Evolutionary conservation across 2,329 filamentous ascomycete species (phyloP).

Genomic region (Epichloe scottii): DNA sequence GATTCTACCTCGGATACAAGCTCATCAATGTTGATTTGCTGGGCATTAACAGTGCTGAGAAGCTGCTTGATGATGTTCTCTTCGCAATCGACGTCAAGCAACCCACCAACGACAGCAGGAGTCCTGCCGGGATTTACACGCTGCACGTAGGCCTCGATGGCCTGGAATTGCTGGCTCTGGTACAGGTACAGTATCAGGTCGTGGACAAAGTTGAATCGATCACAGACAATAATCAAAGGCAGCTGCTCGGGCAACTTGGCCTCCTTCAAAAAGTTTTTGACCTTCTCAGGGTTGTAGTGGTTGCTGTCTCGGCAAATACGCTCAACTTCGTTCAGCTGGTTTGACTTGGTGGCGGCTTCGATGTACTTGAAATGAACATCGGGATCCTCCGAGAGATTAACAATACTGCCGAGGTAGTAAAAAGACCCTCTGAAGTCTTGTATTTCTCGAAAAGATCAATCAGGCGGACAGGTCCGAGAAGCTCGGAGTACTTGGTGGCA

Average conservation of each 20-base stretch:
- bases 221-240: constrained; percentile 94
- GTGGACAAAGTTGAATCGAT: constrained; percentile 98
- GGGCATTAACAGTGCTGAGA: constrained; percentile 69
- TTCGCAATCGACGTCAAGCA: constrained; percentile 94
- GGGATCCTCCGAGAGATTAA: constrained; percentile 88
- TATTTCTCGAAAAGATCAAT: constrained; percentile 97
- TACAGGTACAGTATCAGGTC: constrained; percentile 94
- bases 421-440: constrained; percentile 90
- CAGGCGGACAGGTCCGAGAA: constrained; percentile 73
- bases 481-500: constrained; percentile 94
- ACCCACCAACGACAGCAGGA: constrained; percentile 81
- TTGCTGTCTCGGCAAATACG: constrained; percentile 92
- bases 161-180: constrained; percentile 98
- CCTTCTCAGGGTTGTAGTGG: constrained; percentile 82
- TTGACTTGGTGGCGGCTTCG: constrained; percentile 87
- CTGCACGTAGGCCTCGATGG: constrained; percentile 96
- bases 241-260: constrained; percentile 84
- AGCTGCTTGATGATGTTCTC: constrained; percentile 93
- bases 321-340: constrained; percentile 90
- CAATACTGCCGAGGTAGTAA: constrained; percentile 97
- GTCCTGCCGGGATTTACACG: constrained; percentile 86
- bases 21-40: constrained; percentile 84
- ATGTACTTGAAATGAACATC: constrained; percentile 99
- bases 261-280: constrained; percentile 99
- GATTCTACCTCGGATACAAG: constrained; percentile 91